A percentile compares a stretch with the other conserved stretches of the same genome.
These are phyloP conservation scores for Fraxinus excelsior DNA, from an alignment of 257 asterid species.

Conservation along the genomic window DNA sequence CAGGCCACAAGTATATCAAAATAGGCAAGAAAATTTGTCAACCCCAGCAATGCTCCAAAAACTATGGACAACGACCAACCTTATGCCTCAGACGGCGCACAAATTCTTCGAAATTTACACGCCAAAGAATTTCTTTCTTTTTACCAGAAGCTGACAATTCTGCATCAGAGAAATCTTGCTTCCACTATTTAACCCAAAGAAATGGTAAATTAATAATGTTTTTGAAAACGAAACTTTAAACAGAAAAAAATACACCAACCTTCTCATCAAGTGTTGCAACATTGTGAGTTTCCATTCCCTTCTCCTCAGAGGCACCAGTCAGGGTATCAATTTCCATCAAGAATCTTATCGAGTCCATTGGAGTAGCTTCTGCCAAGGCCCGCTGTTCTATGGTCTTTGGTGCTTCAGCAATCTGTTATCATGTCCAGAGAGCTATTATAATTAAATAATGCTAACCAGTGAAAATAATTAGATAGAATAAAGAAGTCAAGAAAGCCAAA, in stretches of 20 bases:
- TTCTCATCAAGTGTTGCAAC: slow-evolving; percentile 47
- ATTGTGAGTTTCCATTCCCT: slow-evolving; percentile 34
- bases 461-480: not conserved
- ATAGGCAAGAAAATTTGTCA: not conserved
- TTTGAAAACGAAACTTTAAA: slow-evolving; percentile 12
- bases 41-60: not conserved
- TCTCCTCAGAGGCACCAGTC: slow-evolving; percentile 41
- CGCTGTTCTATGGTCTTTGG: slow-evolving; percentile 55
- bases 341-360: slow-evolving; percentile 75
- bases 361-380: slow-evolving; percentile 81
- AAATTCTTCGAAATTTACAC: slow-evolving; percentile 86
- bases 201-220: slow-evolving; percentile 26
- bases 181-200: slow-evolving; percentile 54
- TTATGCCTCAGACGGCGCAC: slow-evolving; percentile 61
- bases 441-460: slow-evolving; percentile 5
- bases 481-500: slow-evolving; percentile 3
- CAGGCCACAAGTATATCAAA: not conserved
- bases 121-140: slow-evolving; percentile 82
- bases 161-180: slow-evolving; percentile 52
- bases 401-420: slow-evolving; percentile 39
- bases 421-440: slow-evolving; percentile 9
- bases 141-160: slow-evolving; percentile 36
- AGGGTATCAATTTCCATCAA: slow-evolving; percentile 44
- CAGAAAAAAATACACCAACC: slow-evolving; percentile 47
- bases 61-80: slow-evolving; percentile 44